Evolutionary conservation across 805 yeast species (phyloP).

Genomic region (Kurtzmaniella cleridarum): DNA sequence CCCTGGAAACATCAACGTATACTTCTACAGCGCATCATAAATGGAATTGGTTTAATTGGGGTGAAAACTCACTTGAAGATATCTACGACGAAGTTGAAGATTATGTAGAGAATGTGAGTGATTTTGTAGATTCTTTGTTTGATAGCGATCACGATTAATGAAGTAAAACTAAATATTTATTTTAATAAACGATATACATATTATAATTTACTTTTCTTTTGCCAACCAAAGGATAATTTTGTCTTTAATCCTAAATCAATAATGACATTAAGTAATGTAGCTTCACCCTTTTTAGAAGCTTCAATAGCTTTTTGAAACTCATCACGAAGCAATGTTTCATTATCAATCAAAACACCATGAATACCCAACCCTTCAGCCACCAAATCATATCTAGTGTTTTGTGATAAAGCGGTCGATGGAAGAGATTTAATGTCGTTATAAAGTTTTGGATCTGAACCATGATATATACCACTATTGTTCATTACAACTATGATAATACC

Average conservation of each 20-base stretch:
- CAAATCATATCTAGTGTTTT: constrained; percentile 51
- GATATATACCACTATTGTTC: constrained; percentile 72
- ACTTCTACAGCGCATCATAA: not conserved
- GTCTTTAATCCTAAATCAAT: constrained; percentile 53
- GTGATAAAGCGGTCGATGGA: constrained; percentile 58
- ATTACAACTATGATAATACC: constrained; percentile 58
- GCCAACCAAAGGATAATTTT: constrained; percentile 64
- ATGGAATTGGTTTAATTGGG: constrained; percentile 7
- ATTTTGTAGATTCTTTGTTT: constrained; percentile 12
- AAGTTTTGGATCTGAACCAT: constrained; percentile 42
- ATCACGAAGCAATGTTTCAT: constrained; percentile 32
- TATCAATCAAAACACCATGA: constrained; percentile 42
- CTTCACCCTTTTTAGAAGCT: constrained; percentile 20
- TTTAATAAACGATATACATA: not conserved
- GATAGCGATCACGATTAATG: constrained; percentile 9
- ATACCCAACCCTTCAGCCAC: constrained; percentile 55
- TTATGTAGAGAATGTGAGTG: constrained; percentile 10
- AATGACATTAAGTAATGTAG: constrained; percentile 54
- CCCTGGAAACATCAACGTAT: not conserved
- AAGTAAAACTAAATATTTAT: not conserved
- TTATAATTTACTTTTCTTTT: constrained; percentile 20
- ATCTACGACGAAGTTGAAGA: constrained; percentile 12
- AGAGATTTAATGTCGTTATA: constrained; percentile 9
- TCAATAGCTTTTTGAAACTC: constrained; percentile 26
- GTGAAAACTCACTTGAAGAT: constrained; percentile 11